Conservation (phyloP, 345 rosid species). For the Citrus inodora region DNA sequence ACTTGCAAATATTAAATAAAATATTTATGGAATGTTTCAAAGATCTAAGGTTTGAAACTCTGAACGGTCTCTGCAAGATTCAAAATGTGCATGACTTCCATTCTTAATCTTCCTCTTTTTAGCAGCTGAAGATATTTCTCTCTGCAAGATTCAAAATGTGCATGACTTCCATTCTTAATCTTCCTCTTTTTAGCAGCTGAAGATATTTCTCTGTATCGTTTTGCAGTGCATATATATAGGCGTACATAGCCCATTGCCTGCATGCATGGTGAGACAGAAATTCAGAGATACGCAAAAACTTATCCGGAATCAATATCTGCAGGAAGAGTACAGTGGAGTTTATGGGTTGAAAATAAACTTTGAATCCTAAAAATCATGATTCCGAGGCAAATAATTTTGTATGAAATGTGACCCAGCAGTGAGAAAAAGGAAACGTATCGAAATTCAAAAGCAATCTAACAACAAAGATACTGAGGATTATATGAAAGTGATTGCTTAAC, state of each 20-base stretch:
- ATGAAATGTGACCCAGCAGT: background rate
- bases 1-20: background rate
- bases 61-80: slow-evolving; percentile 17
- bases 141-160: slow-evolving; percentile 18
- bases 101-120: slow-evolving; percentile 11
- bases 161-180: slow-evolving; percentile 24
- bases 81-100: slow-evolving; percentile 25
- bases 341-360: background rate
- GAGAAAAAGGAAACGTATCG: background rate
- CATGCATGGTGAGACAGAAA: slow-evolving; percentile 18
- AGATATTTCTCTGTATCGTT: slow-evolving; percentile 17
- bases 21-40: background rate
- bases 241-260: slow-evolving; percentile 23
- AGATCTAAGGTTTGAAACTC: background rate
- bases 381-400: background rate
- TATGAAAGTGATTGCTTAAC: slow-evolving; percentile 14
- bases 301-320: slow-evolving; percentile 21
- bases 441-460: background rate
- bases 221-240: slow-evolving; percentile 10
- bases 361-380: background rate
- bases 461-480: slow-evolving; percentile 6
- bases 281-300: slow-evolving; percentile 25
- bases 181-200: slow-evolving; percentile 20
- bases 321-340: background rate
- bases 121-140: slow-evolving; percentile 21